Base-by-base conservation (phyloP, 371 early-diverging fungal species). In the Lichtheimia hyalospora region DNA sequence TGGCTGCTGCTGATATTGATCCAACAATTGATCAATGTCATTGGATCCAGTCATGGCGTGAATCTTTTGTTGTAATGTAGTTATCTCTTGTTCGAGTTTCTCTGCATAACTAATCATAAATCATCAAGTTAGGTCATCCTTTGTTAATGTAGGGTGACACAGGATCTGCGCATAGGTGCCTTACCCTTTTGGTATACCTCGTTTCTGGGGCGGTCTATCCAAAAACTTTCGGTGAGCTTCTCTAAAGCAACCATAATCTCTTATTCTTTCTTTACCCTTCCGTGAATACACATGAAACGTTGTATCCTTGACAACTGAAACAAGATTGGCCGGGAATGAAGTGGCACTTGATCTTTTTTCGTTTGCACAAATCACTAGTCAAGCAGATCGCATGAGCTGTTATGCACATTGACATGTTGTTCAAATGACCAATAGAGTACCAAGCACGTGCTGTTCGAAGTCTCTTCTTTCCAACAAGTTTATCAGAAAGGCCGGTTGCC, bases 31-130 rank as follows among this genome's bases (percentile, higher is more conserved):
- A 15, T 55, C 25, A 62, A 49, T 14, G 43, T 50, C 5, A 34
- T 41, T 52, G 34, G 21, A 20, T 10, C 64, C 57, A 4, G 55
- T 40, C 4, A 54, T n/a, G 18, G 49, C 44, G 18, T 56, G 54
- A 5, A 75, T 16, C 2, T 52, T n/a, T 13, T 63, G 23, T 64
- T 79, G 75, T 5, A 79, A 71, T 16, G 61, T 70, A 55, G 65
- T 52, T 18, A 79, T 73, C 39, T 75, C 64, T 44, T 72, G 70
- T 60, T 79, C 80, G 40, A 79, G 63, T 16, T 74, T 72, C 46
- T 76, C 80, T n/a, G 75, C 72, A 44, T 79, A 76, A 8, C 79
- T 71, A 51, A 23, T 15, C 23, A 39, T 43, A n/a, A n/a, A n/a
- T n/a, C n/a, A n/a, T n/a, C n/a, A n/a, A n/a, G n/a, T n/a, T 21